Percentiles rank a stretch among this genome's conserved stretches.
These are phyloP conservation scores for Puya raimondii DNA, from an alignment of 176 grass and related monocot genomes.

Conservation along the genomic window DNA sequence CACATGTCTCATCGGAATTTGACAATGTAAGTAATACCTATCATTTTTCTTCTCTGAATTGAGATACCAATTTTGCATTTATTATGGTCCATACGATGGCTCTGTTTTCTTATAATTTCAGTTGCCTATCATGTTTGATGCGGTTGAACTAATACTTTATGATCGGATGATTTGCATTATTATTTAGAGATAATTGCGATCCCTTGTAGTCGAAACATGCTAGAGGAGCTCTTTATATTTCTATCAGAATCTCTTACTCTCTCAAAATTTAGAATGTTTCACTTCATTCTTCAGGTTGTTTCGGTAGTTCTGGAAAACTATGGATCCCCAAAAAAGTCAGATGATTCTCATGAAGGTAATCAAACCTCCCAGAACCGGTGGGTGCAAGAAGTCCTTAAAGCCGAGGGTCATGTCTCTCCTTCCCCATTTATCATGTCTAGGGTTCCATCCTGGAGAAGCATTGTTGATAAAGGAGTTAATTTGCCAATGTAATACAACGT, in stretches of 20 bases:
- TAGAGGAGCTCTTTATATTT: too few species aligned
- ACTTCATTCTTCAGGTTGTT: constrained; percentile 44
- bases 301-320: constrained; percentile 87
- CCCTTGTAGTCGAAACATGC: too few species aligned
- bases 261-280: neutral
- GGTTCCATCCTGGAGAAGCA: constrained; percentile 61
- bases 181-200: too few species aligned
- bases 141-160: too few species aligned
- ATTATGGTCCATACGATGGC: neutral
- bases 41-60: constrained; percentile 2
- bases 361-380: constrained; percentile 29
- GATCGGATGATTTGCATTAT: too few species aligned
- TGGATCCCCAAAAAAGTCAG: constrained; percentile 27
- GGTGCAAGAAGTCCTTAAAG: constrained; percentile 50
- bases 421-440: constrained; percentile 43
- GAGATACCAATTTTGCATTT: constrained; percentile 24
- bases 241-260: too few species aligned
- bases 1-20: constrained; percentile 89
- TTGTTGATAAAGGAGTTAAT: constrained; percentile 54
- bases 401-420: constrained; percentile 35
- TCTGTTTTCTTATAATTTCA: too few species aligned
- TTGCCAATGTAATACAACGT: constrained; percentile 50
- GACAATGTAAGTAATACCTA: constrained; percentile 74
- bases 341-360: constrained; percentile 2
- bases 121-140: too few species aligned